Evolutionary conservation across 352 stramenopile species (phyloP), one percentile per base, ranked within the genome.

Genomic region (Globisporangium sylvaticum): DNA sequence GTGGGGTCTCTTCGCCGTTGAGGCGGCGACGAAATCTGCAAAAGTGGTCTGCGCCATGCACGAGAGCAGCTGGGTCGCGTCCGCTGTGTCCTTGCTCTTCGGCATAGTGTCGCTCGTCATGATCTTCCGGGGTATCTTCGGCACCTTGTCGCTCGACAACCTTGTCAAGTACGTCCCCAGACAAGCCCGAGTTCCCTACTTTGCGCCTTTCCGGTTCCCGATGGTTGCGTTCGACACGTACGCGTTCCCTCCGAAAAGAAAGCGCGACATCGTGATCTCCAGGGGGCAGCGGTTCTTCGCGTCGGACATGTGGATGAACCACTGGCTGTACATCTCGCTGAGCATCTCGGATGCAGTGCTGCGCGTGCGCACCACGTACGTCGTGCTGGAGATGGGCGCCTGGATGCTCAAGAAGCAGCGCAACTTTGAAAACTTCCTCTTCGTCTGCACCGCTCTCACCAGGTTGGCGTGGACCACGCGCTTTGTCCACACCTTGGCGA

Each of bases 231-330:
- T 25, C 24, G 79, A 24, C 67, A 67, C 34, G 27, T 83, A 77
- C 56, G 39, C 86, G 4, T 20, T 85, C 6, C 77, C 70, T 66
- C 39, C 52, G 67, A 5, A 65, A 76, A 4, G 62, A 77, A 25
- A 66, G 71, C 8, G 69, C 59, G 8, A 20, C 58, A 0, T 85
- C 14, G 76, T 90, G 34, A 64, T 64, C 4, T 84, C 85, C 59
- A 78, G 80, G 27, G 81, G 78, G 37, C 72, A 63, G 42, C 27
- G 72, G n/a, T 68, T 86, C 24, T 78, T 86, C 55, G 81, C 76
- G 3, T 88, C 81, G 1, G 78, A 87, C 29, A 57, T 86, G 1
- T 90, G 81, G 81, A 87, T 88, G 68, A 90, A 88, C 68, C 78
- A 90, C 54, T 90, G 81, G 81, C 67, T 90, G 8, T 90, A 88